Evolutionary conservation across 495 filamentous ascomycete species (phyloP).

Genomic region (Daldinia childiae): DNA sequence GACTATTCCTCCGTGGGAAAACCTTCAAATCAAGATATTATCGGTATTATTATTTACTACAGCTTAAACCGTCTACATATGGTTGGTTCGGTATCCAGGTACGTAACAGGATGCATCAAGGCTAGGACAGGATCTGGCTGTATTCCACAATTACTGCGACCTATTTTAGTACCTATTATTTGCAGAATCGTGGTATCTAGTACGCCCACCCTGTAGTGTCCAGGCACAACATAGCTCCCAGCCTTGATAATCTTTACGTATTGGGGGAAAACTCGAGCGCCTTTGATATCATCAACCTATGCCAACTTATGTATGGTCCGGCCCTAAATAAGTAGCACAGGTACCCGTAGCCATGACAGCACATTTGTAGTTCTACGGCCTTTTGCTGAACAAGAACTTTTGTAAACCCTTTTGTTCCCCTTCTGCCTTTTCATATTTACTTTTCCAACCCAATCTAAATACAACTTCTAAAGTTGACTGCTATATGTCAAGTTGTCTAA

Average conservation of each 20-base stretch:
- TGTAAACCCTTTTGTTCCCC: conserved; percentile 8
- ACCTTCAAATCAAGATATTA: background rate
- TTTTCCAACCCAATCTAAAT: conserved; percentile 3
- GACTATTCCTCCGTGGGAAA: background rate
- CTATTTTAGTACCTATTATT: conserved; percentile 24
- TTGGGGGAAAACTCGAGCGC: conserved; percentile 30
- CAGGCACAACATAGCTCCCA: conserved; percentile 33
- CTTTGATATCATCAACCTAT: conserved; percentile 41
- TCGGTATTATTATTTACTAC: background rate
- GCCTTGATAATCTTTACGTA: conserved; percentile 37
- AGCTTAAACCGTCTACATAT: background rate
- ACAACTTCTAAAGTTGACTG: background rate
- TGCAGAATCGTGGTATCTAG: conserved; percentile 32
- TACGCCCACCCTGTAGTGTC: conserved; percentile 28
- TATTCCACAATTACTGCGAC: conserved; percentile 14
- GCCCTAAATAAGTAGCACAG: conserved; percentile 29
- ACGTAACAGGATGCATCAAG: background rate
- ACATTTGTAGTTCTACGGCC: conserved; percentile 17
- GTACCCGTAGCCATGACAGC: conserved; percentile 34
- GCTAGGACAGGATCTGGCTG: conserved; percentile 11
- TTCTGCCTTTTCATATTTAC: conserved; percentile 4
- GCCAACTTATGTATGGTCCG: conserved; percentile 12
- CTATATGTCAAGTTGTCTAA: conserved; percentile 9
- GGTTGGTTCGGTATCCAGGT: background rate
- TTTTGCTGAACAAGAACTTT: conserved; percentile 12